Evolutionary conservation across 108 stramenopile species (phyloP), one percentile per base, ranked within the genome.

Genomic region (Cylindrotheca fusiformis): DNA sequence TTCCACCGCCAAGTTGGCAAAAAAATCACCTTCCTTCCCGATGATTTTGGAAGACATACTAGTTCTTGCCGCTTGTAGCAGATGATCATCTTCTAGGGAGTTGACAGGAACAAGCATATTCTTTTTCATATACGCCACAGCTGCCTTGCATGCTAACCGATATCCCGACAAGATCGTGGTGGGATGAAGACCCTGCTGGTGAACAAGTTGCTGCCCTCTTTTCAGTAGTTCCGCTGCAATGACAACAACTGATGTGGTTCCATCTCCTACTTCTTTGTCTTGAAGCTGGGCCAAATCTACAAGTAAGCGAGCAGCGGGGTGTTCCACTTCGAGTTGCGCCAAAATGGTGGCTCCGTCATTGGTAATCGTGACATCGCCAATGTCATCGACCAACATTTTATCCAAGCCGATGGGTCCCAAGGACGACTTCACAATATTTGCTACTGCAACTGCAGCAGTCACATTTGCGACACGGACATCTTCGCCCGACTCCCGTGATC

Each of bases 261-360:
- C 99, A 63, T 99, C 99, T 22, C 99, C 99, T 28, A 99, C 99
- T 75, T 99, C 96, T 36, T 94, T 82, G 77, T 99, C 99, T 71
- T 99, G 99, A 50, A 98, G 78, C 49, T 97, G 93, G 17, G 99
- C 97, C 49, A 99, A 76, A 76, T 99, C 99, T 18, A 99, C 99
- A 33, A 99, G 67, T 4, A 99, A 91, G 55, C 97, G 95, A n/a
- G 97, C 99, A 4, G 98, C 99, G 47, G 99, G 99, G 72, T 99
- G 99, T 68, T 99, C 98, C 30, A 99, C 97, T 53, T 97, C 96
- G 28, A 99, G 77, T 52, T 94, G 96, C 70, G 95, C 83, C 59
- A 99, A 72, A 63, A 99, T 99, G 23, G 99, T 99, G 8, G 99
- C 99, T 0, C 99, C 99, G 65, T 99, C 99, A 65, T 99, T 99